Conservation (phyloP, 2,329 filamentous ascomycete species). For the Ascochyta viciae-villosae region DNA sequence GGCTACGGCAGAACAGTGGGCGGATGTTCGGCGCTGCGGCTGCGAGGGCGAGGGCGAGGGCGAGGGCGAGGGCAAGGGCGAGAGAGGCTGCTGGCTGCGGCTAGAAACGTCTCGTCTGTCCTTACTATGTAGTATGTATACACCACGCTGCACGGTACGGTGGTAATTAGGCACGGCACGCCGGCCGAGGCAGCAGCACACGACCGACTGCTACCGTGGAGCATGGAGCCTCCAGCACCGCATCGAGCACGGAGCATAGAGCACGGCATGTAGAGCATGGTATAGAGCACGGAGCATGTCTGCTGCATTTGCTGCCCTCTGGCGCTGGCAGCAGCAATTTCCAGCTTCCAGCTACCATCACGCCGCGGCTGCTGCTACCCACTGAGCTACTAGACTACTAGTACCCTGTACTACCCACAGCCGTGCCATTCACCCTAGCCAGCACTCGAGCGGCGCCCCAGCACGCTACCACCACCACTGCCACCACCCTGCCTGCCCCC, state of each 20-base stretch:
- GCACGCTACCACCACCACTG: too few species aligned
- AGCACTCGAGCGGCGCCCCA: too few species aligned
- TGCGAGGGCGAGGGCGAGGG: too few species aligned
- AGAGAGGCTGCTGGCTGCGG: too few species aligned
- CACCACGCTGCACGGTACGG: too few species aligned
- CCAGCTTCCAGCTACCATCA: constrained; percentile 6
- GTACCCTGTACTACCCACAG: constrained; percentile 4
- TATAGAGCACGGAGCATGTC: constrained; percentile 2
- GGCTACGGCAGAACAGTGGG: not conserved
- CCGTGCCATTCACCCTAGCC: constrained; percentile 7
- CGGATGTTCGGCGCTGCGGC: not conserved
- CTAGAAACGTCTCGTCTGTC: too few species aligned
- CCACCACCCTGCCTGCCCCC: not conserved
- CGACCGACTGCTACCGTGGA: too few species aligned
- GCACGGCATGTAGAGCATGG: not conserved
- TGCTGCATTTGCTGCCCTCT: not conserved
- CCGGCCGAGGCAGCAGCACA: constrained; percentile 11
- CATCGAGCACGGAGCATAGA: constrained; percentile 2
- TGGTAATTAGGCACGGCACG: not conserved
- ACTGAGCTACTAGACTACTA: too few species aligned
- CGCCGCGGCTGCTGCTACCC: constrained; percentile 9
- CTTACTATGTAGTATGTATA: too few species aligned
- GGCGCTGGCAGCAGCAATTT: constrained; percentile 1
- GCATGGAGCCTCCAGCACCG: not conserved
- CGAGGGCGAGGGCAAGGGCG: too few species aligned